Evolutionary conservation across 257 asterid species (phyloP), one percentile per base, ranked within the genome.

Genomic region (Misopates orontium): DNA sequence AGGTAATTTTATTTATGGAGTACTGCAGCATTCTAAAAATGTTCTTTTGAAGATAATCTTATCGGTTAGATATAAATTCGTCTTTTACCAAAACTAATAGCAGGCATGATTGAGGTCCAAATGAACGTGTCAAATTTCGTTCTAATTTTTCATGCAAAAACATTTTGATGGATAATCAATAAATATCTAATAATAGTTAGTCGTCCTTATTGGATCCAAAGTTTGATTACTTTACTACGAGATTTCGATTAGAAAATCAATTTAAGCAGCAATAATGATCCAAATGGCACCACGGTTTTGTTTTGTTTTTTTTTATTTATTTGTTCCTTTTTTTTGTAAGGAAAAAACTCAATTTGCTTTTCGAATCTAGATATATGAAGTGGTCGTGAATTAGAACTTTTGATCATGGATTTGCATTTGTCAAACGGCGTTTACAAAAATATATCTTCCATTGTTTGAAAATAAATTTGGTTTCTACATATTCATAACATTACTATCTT

Each of bases 31-130:
- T 4, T 11, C 23, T 22, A 41, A 22, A 54, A 66, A 21, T 24
- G 20, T 24, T 18, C 13, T 47, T 9, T 16, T 62, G 41, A 61
- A 8, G 25, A 62, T 11, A 11, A 17, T 1, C n/a, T 15, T 24
- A 62, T 62, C 68, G 45, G 50, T 25, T n/a, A n/a, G 24, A 56
- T 7, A 25, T 24, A 49, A 45, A 0, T 24, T 22, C 24, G 0
- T 17, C 5, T 48, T 61, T 24, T 5, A 24, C 36, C 47, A 3
- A n/a, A 47, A 16, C 32, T n/a, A 25, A 24, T 45, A 24, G 12
- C 60, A 22, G 5, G 60, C 18, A 63, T 47, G 58, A 28, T 25
- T 47, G 59, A 64, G 50, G 36, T 31, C 50, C 16, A 51, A 14
- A 51, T 28, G 28, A 48, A n/a, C 25, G 10, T 36, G 56, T 50